Evolutionary conservation across 169 alveolate species (phyloP).

Genomic region (Eimeria maxima): DNA sequence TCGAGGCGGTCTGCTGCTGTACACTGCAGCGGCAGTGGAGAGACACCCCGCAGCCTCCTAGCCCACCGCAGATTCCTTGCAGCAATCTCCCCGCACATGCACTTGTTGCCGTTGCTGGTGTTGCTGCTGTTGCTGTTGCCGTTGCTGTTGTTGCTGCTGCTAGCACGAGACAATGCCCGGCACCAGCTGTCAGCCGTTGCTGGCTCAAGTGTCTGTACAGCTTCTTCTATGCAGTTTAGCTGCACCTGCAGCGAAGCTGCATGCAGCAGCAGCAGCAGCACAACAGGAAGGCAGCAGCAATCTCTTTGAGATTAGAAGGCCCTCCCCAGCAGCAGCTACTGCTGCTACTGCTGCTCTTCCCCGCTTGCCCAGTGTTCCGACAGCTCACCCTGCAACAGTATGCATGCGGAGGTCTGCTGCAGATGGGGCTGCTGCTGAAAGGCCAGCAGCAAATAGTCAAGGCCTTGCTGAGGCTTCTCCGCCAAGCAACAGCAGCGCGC

Average conservation of each 20-base stretch:
- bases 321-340: background rate
- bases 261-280: slow-evolving; percentile 5
- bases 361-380: too few species aligned
- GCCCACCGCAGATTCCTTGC: background rate
- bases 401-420: slow-evolving; percentile 22
- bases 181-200: background rate
- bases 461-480: background rate
- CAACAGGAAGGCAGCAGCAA: background rate
- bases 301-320: background rate
- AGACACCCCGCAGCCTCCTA: background rate
- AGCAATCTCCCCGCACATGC: background rate
- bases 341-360: too few species aligned
- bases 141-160: background rate
- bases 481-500: slow-evolving; percentile 12
- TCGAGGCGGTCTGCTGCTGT: slow-evolving; percentile 1
- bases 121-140: background rate
- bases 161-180: background rate
- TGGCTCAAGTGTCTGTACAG: background rate
- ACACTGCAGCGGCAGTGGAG: slow-evolving; percentile 23
- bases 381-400: slow-evolving; percentile 36
- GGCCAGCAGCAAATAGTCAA: slow-evolving; percentile 30
- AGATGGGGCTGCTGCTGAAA: slow-evolving; percentile 9
- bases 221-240: background rate
- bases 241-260: slow-evolving; percentile 48
- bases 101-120: background rate